Conservation (phyloP, 176 grass and related monocot species). For the Bothriochloa decipiens region DNA sequence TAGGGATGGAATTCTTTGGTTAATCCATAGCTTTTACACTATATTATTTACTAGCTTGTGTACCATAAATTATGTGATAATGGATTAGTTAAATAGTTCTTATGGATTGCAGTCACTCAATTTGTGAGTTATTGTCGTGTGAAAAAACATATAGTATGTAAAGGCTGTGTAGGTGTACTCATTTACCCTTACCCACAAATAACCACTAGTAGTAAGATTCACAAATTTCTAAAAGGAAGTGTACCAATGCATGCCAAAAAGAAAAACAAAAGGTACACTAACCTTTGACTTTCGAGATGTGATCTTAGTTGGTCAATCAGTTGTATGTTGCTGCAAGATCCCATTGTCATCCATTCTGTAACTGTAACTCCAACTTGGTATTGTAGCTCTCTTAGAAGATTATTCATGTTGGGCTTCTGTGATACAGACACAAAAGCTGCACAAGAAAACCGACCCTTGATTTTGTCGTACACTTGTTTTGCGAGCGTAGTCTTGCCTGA, state of each 20-base stretch:
- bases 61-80: neutral
- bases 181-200: neutral
- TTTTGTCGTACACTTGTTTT: constrained; percentile 6
- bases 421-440: neutral
- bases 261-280: neutral
- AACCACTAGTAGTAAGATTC: neutral
- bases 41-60: too few relatives aligned
- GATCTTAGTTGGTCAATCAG: constrained; percentile 6
- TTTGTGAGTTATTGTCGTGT: too few relatives aligned
- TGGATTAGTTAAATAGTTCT: neutral
- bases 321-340: neutral
- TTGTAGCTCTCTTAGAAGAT: neutral
- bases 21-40: too few relatives aligned
- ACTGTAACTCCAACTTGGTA: neutral
- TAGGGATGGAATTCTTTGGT: too few relatives aligned
- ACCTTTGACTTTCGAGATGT: neutral
- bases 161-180: neutral
- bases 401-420: constrained; percentile 12
- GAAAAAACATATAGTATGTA: too few relatives aligned
- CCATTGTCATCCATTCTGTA: neutral
- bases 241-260: neutral
- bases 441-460: neutral
- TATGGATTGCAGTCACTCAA: neutral
- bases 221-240: neutral
- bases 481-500: neutral